Conservation (phyloP, 108 stramenopile species). For the Skeletonema costatum region DNA sequence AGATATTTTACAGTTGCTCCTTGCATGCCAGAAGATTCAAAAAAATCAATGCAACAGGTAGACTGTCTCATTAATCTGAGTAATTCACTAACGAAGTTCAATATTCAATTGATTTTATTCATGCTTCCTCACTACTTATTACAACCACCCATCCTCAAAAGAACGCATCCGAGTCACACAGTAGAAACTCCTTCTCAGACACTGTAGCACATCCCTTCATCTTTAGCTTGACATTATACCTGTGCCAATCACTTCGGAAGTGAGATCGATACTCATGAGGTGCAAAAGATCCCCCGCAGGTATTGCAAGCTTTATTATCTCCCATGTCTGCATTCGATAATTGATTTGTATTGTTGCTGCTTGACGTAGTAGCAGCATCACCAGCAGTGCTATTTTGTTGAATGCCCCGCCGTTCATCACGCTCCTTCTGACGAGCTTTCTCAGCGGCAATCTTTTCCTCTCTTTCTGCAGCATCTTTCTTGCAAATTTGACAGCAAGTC, state of each 20-base stretch:
- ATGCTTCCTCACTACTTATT: neutral
- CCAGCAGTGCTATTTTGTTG: neutral
- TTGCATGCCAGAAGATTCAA: too few relatives aligned
- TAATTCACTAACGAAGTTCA: too few relatives aligned
- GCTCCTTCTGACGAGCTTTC: slow-evolving; percentile 35
- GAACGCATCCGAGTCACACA: slow-evolving; percentile 66
- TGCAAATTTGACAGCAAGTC: too few relatives aligned
- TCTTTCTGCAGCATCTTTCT: slow-evolving; percentile 54
- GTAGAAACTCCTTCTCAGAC: slow-evolving; percentile 73
- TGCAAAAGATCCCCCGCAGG: slow-evolving; percentile 82
- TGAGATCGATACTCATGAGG: slow-evolving; percentile 83
- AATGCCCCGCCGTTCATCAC: slow-evolving; percentile 31
- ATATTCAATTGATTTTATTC: too few relatives aligned
- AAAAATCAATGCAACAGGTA: too few relatives aligned
- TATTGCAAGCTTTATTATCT: slow-evolving; percentile 76
- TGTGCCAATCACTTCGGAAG: slow-evolving; percentile 94
- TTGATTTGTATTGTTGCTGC: neutral
- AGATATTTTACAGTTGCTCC: too few relatives aligned
- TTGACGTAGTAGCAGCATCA: neutral
- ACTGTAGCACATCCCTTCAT: slow-evolving; percentile 72
- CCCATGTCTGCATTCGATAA: neutral
- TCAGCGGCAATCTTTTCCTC: slow-evolving; percentile 39
- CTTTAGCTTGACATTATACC: slow-evolving; percentile 96
- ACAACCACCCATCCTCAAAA: slow-evolving; percentile 9
- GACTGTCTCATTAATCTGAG: too few relatives aligned